These are phyloP conservation scores for Coniochaeta sp. DNA, from an alignment of 2,329 filamentous ascomycete species.

Conservation along the genomic window DNA sequence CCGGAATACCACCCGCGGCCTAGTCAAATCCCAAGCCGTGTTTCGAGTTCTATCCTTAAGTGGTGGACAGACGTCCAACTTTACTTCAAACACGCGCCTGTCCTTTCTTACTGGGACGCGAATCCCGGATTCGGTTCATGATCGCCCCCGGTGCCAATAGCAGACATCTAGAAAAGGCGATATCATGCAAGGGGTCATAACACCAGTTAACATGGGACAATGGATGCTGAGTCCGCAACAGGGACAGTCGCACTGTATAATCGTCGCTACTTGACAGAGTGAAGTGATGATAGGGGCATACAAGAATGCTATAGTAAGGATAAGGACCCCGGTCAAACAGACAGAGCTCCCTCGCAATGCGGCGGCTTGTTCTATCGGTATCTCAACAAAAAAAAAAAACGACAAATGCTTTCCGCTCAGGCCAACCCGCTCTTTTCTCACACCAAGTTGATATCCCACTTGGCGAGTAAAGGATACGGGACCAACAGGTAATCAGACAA, in stretches of 20 bases:
- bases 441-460: neutral
- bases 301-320: neutral
- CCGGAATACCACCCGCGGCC: neutral
- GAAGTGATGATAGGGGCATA: neutral
- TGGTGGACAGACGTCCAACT: neutral
- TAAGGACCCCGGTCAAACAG: neutral
- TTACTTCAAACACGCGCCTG: neutral
- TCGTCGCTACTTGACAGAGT: neutral
- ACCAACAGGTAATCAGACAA: neutral
- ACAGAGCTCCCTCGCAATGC: neutral
- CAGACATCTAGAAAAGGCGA: neutral
- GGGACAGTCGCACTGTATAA: neutral
- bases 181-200: neutral
- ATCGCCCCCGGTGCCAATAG: neutral
- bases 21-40: too few species aligned
- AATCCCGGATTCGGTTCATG: neutral
- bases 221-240: neutral
- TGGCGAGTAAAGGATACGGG: neutral
- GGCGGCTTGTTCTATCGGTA: neutral
- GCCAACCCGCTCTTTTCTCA: neutral
- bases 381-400: neutral
- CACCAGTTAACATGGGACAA: neutral
- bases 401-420: neutral
- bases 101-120: neutral
- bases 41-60: neutral